These are phyloP conservation scores for Tarenaya hassleriana DNA, from an alignment of 345 rosid species.

Conservation along the genomic window DNA sequence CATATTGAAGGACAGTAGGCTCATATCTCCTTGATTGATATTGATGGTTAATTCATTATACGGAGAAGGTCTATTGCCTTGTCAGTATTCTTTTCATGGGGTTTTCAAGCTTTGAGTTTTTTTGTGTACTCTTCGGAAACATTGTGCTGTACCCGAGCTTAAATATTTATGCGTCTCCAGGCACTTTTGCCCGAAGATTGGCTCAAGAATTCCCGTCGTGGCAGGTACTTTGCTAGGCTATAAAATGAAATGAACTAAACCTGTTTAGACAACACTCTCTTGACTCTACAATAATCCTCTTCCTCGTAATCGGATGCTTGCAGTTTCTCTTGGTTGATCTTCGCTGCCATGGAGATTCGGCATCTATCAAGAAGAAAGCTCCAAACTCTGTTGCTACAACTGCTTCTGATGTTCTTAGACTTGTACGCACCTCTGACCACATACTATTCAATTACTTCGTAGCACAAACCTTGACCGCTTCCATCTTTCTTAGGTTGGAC, in stretches of 20 bases:
- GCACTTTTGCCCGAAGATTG: constrained; percentile 77
- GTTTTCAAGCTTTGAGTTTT: too few species aligned
- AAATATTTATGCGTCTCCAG: constrained; percentile 26
- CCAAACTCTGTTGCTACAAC: constrained; percentile 80
- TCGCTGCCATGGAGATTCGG: constrained; percentile 96
- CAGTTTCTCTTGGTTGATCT: constrained; percentile 91
- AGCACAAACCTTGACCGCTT: neutral
- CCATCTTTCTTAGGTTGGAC: constrained; percentile 45
- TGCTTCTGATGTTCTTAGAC: constrained; percentile 82
- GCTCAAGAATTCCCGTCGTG: constrained; percentile 83
- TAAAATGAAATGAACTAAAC: neutral
- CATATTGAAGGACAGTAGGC: too few species aligned
- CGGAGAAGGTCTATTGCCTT: too few species aligned
- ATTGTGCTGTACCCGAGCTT: neutral
- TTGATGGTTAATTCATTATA: too few species aligned
- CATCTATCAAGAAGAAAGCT: constrained; percentile 56
- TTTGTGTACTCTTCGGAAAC: neutral
- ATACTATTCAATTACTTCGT: neutral
- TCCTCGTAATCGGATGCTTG: constrained; percentile 2
- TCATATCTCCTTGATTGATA: too few species aligned
- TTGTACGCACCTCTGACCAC: constrained; percentile 33
- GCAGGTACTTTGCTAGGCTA: constrained; percentile 48
- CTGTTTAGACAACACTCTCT: neutral
- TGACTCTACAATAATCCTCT: constrained; percentile 11
- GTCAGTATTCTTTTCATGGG: too few species aligned